Percentiles rank a stretch among this genome's conserved stretches.
These are phyloP conservation scores for Musa acuminata DNA, from an alignment of 176 grass and related monocot genomes.

Conservation along the genomic window DNA sequence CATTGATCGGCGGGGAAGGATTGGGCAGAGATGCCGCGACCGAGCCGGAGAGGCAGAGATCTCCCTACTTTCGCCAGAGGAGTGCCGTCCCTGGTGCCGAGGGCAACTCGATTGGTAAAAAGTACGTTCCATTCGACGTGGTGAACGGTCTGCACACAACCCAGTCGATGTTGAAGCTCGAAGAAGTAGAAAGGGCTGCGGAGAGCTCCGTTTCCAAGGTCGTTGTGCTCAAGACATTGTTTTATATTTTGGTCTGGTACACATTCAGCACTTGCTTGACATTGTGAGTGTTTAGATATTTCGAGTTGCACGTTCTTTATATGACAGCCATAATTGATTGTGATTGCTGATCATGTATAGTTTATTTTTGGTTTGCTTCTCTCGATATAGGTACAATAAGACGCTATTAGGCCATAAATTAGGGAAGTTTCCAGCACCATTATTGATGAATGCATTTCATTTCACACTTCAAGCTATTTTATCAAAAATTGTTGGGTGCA, in stretches of 20 bases:
- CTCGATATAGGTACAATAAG: slow-evolving; percentile 74
- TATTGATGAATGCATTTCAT: slow-evolving; percentile 99
- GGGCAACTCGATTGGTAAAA: neutral
- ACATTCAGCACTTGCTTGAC: slow-evolving; percentile 98
- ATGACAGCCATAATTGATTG: neutral
- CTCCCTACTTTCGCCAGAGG: slow-evolving; percentile 34
- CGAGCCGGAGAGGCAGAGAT: slow-evolving; percentile 21
- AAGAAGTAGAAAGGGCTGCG: slow-evolving; percentile 11
- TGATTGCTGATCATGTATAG: neutral
- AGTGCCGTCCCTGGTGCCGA: neutral
- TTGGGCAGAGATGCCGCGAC: neutral
- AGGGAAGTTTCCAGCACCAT: slow-evolving; percentile 94
- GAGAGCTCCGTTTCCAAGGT: neutral
- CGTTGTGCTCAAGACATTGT: slow-evolving; percentile 23
- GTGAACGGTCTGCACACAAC: slow-evolving; percentile 2
- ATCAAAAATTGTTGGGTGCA: slow-evolving; percentile 62
- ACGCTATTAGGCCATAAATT: slow-evolving; percentile 94
- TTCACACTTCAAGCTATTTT: slow-evolving; percentile 89
- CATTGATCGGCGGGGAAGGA: neutral
- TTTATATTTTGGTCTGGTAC: slow-evolving; percentile 96
- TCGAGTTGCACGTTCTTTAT: neutral
- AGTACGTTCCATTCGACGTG: slow-evolving; percentile 3
- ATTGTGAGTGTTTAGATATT: slow-evolving; percentile 50
- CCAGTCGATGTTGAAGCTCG: slow-evolving; percentile 18
- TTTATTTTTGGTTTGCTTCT: neutral